Conservation (phyloP, 306 rosid species). For the Medicago lupulina region DNA sequence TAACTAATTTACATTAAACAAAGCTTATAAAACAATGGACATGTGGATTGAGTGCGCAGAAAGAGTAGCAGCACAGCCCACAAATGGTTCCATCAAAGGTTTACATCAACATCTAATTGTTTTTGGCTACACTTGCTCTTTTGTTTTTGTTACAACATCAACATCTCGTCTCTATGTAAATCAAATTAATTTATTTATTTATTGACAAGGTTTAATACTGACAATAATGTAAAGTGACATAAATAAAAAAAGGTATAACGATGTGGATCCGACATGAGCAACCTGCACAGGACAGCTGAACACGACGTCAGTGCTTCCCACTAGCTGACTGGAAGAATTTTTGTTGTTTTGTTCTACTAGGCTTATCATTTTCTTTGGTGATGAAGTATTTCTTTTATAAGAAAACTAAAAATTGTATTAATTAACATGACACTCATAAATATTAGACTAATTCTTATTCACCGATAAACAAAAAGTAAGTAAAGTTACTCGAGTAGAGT, state of each 20-base stretch:
- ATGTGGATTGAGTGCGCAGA: slow-evolving; percentile 13
- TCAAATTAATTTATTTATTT: neutral
- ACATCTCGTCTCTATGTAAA: neutral
- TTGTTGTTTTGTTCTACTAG: neutral
- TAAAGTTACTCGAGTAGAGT: too few species aligned
- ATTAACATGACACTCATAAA: too few species aligned
- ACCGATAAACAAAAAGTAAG: too few species aligned
- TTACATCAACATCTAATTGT: neutral
- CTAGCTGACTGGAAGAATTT: neutral
- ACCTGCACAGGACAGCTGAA: slow-evolving; percentile 4
- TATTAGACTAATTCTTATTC: too few species aligned
- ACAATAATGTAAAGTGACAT: neutral
- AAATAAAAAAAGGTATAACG: neutral
- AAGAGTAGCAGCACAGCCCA: neutral
- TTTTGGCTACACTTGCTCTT: neutral
- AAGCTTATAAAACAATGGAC: too few species aligned
- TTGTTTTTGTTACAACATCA: neutral
- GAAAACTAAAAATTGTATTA: too few species aligned
- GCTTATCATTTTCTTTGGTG: neutral
- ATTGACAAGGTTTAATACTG: neutral
- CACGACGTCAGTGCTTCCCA: neutral
- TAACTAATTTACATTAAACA: too few species aligned
- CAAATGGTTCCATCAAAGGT: slow-evolving; percentile 23
- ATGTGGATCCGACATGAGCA: slow-evolving; percentile 1
- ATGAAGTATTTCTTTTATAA: too few species aligned